These are phyloP conservation scores for Bryoglossum gracile DNA, from an alignment of 495 filamentous ascomycete species.

Conservation along the genomic window DNA sequence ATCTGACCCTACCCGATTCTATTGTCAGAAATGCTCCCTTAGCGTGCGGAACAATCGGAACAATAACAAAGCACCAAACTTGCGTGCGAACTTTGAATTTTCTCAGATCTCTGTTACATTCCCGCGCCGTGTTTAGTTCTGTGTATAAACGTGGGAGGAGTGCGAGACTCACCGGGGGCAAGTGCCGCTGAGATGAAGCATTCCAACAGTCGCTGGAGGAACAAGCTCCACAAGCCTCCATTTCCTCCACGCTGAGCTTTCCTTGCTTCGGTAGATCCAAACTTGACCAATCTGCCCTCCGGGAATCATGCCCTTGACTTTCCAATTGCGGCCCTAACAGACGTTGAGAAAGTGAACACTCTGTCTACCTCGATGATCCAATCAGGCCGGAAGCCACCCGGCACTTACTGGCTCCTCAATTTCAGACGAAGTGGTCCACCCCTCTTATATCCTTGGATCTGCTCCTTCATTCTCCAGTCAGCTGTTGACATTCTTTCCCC, in stretches of 20 bases:
- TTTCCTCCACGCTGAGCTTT: background rate
- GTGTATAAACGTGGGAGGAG: background rate
- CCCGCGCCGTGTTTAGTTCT: background rate
- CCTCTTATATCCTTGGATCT: slow-evolving; percentile 22
- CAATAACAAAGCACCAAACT: background rate
- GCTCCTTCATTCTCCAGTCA: slow-evolving; percentile 25
- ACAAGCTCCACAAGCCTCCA: slow-evolving; percentile 1
- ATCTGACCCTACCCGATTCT: background rate
- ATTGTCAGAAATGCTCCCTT: background rate
- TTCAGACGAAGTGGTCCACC: background rate
- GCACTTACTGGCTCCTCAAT: background rate
- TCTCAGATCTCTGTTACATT: background rate
- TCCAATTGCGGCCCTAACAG: slow-evolving; percentile 1
- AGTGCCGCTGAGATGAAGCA: slow-evolving; percentile 18
- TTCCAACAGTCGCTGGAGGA: slow-evolving; percentile 16
- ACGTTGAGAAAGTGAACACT: background rate
- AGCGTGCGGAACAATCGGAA: slow-evolving; percentile 2
- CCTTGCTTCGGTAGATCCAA: slow-evolving; percentile 18
- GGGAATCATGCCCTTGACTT: slow-evolving; percentile 4
- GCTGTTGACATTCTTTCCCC: slow-evolving; percentile 47
- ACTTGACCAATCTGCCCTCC: slow-evolving; percentile 9
- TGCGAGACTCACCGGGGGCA: background rate
- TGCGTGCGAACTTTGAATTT: too few relatives aligned
- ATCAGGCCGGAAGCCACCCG: slow-evolving; percentile 2
- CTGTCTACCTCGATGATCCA: slow-evolving; percentile 7